These are phyloP conservation scores for Aspergillus ruber DNA, from an alignment of 2,329 filamentous ascomycete genomes.

Conservation along the genomic window DNA sequence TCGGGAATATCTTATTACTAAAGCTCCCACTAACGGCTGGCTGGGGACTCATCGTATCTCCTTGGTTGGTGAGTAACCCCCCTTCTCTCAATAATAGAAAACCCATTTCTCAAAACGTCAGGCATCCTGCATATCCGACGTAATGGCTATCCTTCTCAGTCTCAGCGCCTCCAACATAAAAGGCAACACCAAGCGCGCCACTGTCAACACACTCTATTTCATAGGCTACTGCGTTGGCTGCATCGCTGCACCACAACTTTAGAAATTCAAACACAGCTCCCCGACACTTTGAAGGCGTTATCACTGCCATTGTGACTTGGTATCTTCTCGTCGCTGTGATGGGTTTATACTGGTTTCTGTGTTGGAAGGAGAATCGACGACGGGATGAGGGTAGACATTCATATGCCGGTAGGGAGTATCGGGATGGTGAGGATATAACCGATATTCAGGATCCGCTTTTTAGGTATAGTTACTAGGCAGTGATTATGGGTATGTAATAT, in stretches of 20 bases:
- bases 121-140: conserved; percentile 39
- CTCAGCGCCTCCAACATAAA: conserved; percentile 46
- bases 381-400: background rate
- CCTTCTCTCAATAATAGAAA: too few species aligned
- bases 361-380: background rate
- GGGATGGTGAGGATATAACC: background rate
- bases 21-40: conserved; percentile 34
- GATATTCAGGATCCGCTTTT: background rate
- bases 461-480: background rate
- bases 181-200: conserved; percentile 46
- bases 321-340: background rate
- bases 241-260: conserved; percentile 45
- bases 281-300: conserved; percentile 43
- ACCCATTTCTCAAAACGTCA: conserved; percentile 2
- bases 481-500: too few species aligned
- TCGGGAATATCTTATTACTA: conserved; percentile 42
- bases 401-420: background rate
- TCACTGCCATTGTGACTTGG: conserved; percentile 23
- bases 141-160: conserved; percentile 39
- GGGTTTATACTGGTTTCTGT: background rate
- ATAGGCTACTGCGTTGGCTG: conserved; percentile 45
- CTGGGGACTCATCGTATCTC: conserved; percentile 45
- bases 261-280: conserved; percentile 30
- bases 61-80: conserved; percentile 37
- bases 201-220: conserved; percentile 46